phyloP scores from a whole-genome alignment of 331 rosid species.

The Spiraea crenata region DNA sequence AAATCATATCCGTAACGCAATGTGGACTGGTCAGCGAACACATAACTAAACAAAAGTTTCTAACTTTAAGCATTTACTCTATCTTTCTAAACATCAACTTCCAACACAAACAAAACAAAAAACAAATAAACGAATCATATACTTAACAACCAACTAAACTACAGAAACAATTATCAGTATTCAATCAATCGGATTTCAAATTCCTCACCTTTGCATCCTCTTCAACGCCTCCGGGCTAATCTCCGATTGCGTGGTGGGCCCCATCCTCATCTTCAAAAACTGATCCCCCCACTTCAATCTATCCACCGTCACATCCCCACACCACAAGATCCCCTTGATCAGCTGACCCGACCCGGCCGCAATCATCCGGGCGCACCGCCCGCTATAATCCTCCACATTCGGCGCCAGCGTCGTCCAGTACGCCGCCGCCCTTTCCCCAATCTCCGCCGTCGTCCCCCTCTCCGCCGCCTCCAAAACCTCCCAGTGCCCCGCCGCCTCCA shows the following conservation, averaged over 20 bases:
- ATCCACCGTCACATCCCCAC: slow-evolving; percentile 85
- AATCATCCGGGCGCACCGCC: slow-evolving; percentile 56
- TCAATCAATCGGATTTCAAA: not conserved
- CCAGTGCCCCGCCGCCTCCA: slow-evolving; percentile 42
- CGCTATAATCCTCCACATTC: slow-evolving; percentile 78
- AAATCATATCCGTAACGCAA: not conserved
- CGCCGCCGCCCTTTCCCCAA: slow-evolving; percentile 57
- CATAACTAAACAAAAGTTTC: not conserved
- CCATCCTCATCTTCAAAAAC: slow-evolving; percentile 58
- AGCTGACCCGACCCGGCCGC: slow-evolving; percentile 83
- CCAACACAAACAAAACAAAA: not conserved
- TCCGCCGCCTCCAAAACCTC: slow-evolving; percentile 56
- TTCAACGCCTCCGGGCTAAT: slow-evolving; percentile 49
- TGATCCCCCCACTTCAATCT: slow-evolving; percentile 78
- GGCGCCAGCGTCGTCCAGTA: slow-evolving; percentile 93
- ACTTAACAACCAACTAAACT: not conserved
- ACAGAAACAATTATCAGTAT: not conserved
- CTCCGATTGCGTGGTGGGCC: slow-evolving; percentile 37
- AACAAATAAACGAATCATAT: not conserved
- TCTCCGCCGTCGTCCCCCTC: slow-evolving; percentile 44
- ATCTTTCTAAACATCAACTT: too few relatives aligned
- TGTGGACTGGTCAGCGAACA: not conserved
- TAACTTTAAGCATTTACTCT: too few relatives aligned
- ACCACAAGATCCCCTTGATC: slow-evolving; percentile 75
- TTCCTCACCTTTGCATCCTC: slow-evolving; percentile 47